Evolutionary conservation across 306 rosid genomes (phyloP), one percentile per base, ranked within the genome.

Genomic region (Senna tora): DNA sequence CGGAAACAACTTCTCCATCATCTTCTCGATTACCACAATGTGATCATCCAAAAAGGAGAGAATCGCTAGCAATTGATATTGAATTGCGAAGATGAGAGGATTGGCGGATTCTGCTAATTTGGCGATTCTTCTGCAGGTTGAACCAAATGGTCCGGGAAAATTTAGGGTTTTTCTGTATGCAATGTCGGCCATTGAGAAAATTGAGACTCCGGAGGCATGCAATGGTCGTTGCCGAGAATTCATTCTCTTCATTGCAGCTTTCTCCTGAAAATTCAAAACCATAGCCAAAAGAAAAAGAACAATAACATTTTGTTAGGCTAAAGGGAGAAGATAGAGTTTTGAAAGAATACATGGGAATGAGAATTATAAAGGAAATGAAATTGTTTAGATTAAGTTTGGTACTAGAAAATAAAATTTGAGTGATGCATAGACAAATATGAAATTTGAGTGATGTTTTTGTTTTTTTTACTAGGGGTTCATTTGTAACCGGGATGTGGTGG

Each of bases 141-240:
- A 77, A 45, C 94, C 91, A 69, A 88, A 6, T 5, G 84, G 86
- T 61, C 88, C 98, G 53, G 79, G 79, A 1, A 85, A 65, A 56
- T 66, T 34, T 71, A 85, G 90, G 51, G 83, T 76, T 80, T 60
- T 79, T 75, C 60, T 55, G 47, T 17, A 71, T 60, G 75, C 63
- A 62, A 62, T 74, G 73, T 76, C 62, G 19, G 80, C 83, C 75
- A 84, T 75, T 59, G 79, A 67, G 49, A 88, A 50, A 21, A 84
- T 47, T 2, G 96, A 79, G 67, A 74, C 83, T 47, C 86, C 96
- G 64, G 84, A 85, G 14, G 91, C 79, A 55, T 81, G 93, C 71
- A 88, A 65, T 0, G 93, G 98, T 22, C 82, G 86, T 51, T 73
- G 77, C 79, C 93, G 73, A 36, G 76, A 30, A 67, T 83, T 78